A percentile compares a stretch with the other conserved stretches of the same genome.
Conservation (phyloP, 176 grass and related monocot species). For the Triticum dicoccoides region DNA sequence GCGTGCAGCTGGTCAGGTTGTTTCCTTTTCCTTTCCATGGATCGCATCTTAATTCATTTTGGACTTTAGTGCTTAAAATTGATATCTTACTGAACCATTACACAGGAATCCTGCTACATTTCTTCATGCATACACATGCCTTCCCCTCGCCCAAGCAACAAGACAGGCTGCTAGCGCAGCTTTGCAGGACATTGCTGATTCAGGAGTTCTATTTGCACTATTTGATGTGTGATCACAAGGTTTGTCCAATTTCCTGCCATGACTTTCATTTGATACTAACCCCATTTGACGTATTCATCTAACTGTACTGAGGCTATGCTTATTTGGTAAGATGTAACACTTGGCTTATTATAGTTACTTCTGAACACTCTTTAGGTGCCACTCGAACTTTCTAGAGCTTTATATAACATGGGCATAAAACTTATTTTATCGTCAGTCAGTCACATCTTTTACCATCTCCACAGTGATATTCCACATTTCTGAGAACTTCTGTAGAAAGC, state of each 20-base stretch:
- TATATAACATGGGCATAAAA: background rate
- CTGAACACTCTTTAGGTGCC: background rate
- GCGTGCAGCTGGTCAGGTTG: constrained; percentile 80
- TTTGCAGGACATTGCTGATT: constrained; percentile 96
- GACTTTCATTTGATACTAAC: background rate
- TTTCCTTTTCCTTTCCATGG: background rate
- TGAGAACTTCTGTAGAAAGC: background rate
- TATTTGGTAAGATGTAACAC: background rate
- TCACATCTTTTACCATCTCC: background rate
- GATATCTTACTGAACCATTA: background rate
- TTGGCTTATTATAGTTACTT: constrained; percentile 1
- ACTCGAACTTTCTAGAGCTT: constrained; percentile 1
- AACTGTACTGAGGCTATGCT: background rate
- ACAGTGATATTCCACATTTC: constrained; percentile 4
- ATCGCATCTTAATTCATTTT: background rate
- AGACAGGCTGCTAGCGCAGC: constrained; percentile 78
- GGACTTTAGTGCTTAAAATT: background rate
- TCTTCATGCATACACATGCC: constrained; percentile 97
- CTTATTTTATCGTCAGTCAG: background rate
- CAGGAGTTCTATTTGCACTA: constrained; percentile 84
- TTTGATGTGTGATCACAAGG: constrained; percentile 98
- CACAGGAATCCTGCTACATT: constrained; percentile 94
- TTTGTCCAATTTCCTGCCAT: constrained; percentile 34
- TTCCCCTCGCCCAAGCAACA: constrained; percentile 78
- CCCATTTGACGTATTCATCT: background rate